phyloP scores from a whole-genome alignment of 495 filamentous ascomycete species.

The Bombardia bombarda region DNA sequence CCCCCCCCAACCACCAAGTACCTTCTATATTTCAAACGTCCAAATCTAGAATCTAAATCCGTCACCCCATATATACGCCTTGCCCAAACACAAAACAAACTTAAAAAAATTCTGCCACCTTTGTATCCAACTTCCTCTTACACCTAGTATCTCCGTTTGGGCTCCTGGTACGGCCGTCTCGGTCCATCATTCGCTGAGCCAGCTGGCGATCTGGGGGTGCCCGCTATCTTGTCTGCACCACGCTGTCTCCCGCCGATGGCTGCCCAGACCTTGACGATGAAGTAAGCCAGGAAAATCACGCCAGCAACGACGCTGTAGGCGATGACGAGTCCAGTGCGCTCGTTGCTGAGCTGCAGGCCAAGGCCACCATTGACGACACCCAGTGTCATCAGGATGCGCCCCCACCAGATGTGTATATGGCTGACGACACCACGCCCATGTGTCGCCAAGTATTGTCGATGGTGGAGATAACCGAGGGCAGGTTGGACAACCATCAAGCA shows the following conservation, averaged over 20 bases:
- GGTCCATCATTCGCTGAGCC: not conserved
- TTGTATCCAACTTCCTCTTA: not conserved
- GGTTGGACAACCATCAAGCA: conserved; percentile 56
- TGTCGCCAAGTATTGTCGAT: conserved; percentile 43
- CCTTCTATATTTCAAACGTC: no score
- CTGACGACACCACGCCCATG: conserved; percentile 44
- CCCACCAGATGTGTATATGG: conserved; percentile 64
- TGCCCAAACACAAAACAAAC: no score
- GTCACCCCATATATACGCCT: no score
- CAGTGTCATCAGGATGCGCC: conserved; percentile 52
- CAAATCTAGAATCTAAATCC: no score
- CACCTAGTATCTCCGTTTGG: not conserved
- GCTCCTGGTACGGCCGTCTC: not conserved
- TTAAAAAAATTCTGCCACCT: not conserved
- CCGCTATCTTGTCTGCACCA: not conserved
- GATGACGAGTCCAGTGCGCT: conserved; percentile 38
- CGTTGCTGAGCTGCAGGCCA: conserved; percentile 47
- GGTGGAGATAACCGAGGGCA: conserved; percentile 55
- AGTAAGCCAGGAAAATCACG: conserved; percentile 41
- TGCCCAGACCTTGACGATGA: conserved; percentile 14
- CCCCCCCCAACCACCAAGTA: no score
- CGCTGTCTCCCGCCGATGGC: conserved; percentile 1
- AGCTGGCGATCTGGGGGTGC: not conserved
- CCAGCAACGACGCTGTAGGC: conserved; percentile 55
- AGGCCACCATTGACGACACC: conserved; percentile 67